phyloP scores from a whole-genome alignment of 148 eudicot genomes.

The Rhododendron vialii region DNA sequence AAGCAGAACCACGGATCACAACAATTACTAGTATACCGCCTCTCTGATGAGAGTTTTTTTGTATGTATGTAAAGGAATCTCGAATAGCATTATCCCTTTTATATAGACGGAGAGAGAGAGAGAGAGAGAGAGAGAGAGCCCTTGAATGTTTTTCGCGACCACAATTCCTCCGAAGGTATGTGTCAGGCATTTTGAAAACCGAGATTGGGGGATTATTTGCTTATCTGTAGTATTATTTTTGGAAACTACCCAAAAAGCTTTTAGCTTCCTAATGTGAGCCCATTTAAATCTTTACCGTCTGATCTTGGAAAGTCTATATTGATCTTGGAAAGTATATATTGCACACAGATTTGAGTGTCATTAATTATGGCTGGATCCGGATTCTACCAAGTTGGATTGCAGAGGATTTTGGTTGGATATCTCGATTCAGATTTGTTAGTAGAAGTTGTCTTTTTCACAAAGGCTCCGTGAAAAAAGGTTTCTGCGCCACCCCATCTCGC shows the following conservation, averaged over 20 bases:
- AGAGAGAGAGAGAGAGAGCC: background rate
- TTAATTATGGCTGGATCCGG: background rate
- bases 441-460: too few relatives aligned
- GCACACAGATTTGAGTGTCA: background rate
- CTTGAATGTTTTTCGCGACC: background rate
- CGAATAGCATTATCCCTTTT: background rate
- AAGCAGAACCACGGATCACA: background rate
- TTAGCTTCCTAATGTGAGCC: background rate
- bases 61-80: background rate
- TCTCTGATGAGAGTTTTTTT: background rate
- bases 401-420: too few relatives aligned
- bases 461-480: too few relatives aligned
- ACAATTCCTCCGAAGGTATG: background rate
- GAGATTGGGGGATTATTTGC: background rate
- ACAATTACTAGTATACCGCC: background rate
- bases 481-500: too few relatives aligned
- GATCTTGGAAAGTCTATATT: background rate
- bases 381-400: too few relatives aligned
- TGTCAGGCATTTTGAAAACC: background rate
- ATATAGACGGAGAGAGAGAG: background rate
- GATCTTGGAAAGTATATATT: background rate
- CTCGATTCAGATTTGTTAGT: too few relatives aligned
- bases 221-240: background rate
- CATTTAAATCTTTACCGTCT: background rate
- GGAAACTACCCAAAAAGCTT: background rate